phyloP scores from a whole-genome alignment of 192 early-diverging fungal species.

The Oehlia diaphana region DNA sequence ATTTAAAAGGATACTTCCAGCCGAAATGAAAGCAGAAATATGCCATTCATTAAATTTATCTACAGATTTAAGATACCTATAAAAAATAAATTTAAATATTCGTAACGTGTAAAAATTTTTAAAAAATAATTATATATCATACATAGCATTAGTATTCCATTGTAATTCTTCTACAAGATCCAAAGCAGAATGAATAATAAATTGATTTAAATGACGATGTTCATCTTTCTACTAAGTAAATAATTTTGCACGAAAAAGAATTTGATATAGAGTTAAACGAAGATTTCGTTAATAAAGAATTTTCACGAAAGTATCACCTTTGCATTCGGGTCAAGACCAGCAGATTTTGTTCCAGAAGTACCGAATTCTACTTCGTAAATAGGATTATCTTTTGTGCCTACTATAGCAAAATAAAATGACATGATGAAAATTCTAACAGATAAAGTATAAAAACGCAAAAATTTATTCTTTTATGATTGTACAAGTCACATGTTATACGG shows the following conservation, averaged over 20 bases:
- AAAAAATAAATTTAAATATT: background rate
- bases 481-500: no score
- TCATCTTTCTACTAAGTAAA: constrained; percentile 66
- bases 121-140: constrained; percentile 24
- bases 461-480: no score
- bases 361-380: constrained; percentile 93
- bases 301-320: background rate
- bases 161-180: constrained; percentile 96
- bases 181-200: constrained; percentile 94
- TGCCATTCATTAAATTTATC: constrained; percentile 95
- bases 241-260: background rate
- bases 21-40: constrained; percentile 89
- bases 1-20: constrained; percentile 64
- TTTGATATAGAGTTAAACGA: background rate
- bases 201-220: constrained; percentile 89
- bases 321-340: background rate
- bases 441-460: no score
- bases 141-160: constrained; percentile 85
- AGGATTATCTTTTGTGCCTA: constrained; percentile 93
- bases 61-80: constrained; percentile 89
- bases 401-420: constrained; percentile 87
- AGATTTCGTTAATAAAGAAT: background rate
- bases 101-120: background rate
- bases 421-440: background rate
- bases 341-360: background rate